Evolutionary conservation across 2,329 filamentous ascomycete genomes (phyloP), one percentile per base, ranked within the genome.

Genomic region (Trichoderma sp.): DNA sequence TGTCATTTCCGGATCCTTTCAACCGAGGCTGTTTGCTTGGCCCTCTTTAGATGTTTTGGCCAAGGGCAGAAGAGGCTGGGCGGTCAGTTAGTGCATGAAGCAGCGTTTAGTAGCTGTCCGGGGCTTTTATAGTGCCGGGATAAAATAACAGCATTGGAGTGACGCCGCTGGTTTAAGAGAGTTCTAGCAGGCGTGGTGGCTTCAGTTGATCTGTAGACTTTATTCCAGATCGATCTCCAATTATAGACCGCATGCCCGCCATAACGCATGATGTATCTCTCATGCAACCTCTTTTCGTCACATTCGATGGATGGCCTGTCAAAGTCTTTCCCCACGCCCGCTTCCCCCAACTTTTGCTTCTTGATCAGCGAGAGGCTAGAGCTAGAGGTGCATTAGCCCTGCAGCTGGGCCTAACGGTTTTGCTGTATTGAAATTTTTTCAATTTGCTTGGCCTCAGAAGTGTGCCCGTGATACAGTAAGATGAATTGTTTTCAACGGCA

Each of bases 11-110:
- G 28, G 24, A 37, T 30, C 49, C 32, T 34, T 64, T 64, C n/a
- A 55, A 52, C 60, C 60, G 60, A 64, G 49, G 60, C 60, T 54
- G 60, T 49, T 21, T 39, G 60, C 32, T n/a, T 39, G 60, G 52
- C n/a, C 11, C 5, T 34, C 32, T 34, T 34, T 28, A 56, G 54
- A n/a, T n/a, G 24, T 34, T 21, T 21, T 34, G 16, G 28, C 18
- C 54, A n/a, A 21, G n/a, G 54, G 56, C 13, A 43, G 56, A 59
- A 24, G 28, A 64, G 49, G 24, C 49, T 54, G 5, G 18, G 49
- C 8, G 10, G 54, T 13, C 11, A 39, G 14, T 24, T 54, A 11
- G n/a, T n/a, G 32, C 52, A 55, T 55, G 39, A 18, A 43, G 32
- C 30, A 37, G 4, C 5, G 24, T 34, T 58, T 58, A 16, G 21